Evolutionary conservation across 139 green algal species (phyloP), one percentile per base, ranked within the genome.

Genomic region (Yamagishiella unicocca): DNA sequence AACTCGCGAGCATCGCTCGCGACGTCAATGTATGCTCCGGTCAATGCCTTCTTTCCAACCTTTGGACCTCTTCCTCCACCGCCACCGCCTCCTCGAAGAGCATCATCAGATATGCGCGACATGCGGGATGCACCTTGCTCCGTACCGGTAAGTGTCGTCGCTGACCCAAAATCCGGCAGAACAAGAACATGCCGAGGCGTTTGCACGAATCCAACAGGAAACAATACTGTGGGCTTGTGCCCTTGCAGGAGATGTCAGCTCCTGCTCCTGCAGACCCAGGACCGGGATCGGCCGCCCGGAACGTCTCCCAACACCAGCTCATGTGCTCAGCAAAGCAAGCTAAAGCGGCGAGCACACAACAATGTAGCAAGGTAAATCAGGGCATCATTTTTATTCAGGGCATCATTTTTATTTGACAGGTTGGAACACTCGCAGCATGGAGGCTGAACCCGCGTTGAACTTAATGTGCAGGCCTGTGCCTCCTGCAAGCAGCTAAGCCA

Each of bases 31-130:
- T 76, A 40, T 50, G 67, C 33, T 14, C 31, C 67, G 35, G 67
- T 76, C 67, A 46, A 76, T 50, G 22, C 67, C 67, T 76, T 27
- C 35, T 76, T 53, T 50, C 67, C 67, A 27, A 29, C 35, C 50
- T 53, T 76, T 50, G 38, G 67, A 76, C 31, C n/a, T n/a, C n/a
- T n/a, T n/a, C 62, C 70, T 33, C 70, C 70, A 78, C 70, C 70
- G 9, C 70, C 70, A 35, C 70, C 70, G 37, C 70, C 70, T 33
- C 70, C 70, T 35, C 38, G 70, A 35, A 78, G 38, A 46, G 67
- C 25, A 21, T 33, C 37, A 29, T 19, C n/a, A 17, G 67, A 75
- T 75, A 50, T 46, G 67, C 33, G 5, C 33, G 67, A 75, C 2
- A 35, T 45, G n/a, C n/a, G n/a, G n/a, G n/a, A n/a, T n/a, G n/a